These are phyloP conservation scores for Boletus speciosus DNA, from an alignment of 768 basidiomycete species.

Conservation along the genomic window DNA sequence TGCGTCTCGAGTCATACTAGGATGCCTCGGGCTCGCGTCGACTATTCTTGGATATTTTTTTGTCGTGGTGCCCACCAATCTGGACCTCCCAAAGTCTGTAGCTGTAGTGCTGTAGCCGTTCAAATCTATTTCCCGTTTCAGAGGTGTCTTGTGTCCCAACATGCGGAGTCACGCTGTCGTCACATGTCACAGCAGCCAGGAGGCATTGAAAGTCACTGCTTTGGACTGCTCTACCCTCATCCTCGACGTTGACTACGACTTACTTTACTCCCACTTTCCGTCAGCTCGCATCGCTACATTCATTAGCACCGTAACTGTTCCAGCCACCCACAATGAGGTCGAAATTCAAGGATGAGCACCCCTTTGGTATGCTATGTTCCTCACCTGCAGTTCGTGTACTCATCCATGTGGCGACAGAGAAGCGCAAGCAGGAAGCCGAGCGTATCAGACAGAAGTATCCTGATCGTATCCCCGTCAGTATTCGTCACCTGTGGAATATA, in stretches of 20 bases:
- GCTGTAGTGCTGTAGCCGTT: not conserved
- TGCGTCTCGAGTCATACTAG: too few species aligned
- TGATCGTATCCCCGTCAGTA: conserved; percentile 91
- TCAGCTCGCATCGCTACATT: conserved; percentile 4
- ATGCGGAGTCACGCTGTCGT: conserved; percentile 27
- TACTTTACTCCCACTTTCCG: conserved; percentile 6
- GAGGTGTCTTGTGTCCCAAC: conserved; percentile 13
- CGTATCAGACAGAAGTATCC: conserved; percentile 98
- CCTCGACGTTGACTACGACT: conserved; percentile 27
- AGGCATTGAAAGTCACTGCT: conserved; percentile 27
- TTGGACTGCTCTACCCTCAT: conserved; percentile 21
- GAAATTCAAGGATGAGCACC: conserved; percentile 99
- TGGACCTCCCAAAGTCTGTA: not conserved
- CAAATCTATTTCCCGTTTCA: conserved; percentile 10
- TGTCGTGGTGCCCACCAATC: not conserved
- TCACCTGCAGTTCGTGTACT: conserved; percentile 34
- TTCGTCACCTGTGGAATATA: not conserved
- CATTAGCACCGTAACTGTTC: conserved; percentile 1
- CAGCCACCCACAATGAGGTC: conserved; percentile 62
- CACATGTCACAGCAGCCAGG: conserved; percentile 33
- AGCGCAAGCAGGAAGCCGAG: conserved; percentile 99
- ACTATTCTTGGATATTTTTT: not conserved
- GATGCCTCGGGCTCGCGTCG: not conserved
- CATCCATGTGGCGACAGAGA: conserved; percentile 57
- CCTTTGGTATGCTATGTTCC: conserved; percentile 66